These are phyloP conservation scores for Aurantiochytrium sp. DNA, from an alignment of 108 stramenopile genomes.

Conservation along the genomic window DNA sequence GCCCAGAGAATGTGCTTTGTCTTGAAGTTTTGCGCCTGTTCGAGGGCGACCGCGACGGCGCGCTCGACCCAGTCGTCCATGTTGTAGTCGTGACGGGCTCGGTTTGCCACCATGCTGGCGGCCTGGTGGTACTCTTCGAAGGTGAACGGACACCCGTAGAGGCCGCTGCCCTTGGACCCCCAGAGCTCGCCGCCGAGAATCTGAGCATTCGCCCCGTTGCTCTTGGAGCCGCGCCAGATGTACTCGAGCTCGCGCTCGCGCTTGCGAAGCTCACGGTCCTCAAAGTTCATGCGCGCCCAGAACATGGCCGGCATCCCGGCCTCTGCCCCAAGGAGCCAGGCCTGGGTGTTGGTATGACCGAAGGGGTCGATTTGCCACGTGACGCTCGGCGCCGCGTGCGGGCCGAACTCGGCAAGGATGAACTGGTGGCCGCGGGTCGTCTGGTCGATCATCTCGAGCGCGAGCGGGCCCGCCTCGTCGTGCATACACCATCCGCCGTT, in stretches of 20 bases:
- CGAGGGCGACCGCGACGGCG: neutral
- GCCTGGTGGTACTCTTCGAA: conserved; percentile 66
- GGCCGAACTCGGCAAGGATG: conserved; percentile 70
- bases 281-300: conserved; percentile 89
- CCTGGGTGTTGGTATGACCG: conserved; percentile 88
- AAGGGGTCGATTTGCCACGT: conserved; percentile 97
- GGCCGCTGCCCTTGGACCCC: conserved; percentile 37
- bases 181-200: conserved; percentile 79
- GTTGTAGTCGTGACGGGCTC: conserved; percentile 5
- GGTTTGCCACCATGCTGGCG: conserved; percentile 52
- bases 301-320: conserved; percentile 85
- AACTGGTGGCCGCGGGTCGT: conserved; percentile 86
- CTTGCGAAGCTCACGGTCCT: conserved; percentile 73
- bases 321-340: conserved; percentile 66
- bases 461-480: conserved; percentile 86
- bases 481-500: conserved; percentile 99
- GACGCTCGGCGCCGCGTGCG: conserved; percentile 66
- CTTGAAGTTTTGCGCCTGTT: neutral
- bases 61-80: conserved; percentile 10
- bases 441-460: conserved; percentile 92
- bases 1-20: conserved; percentile 23
- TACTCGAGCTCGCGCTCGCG: conserved; percentile 34
- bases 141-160: conserved; percentile 71
- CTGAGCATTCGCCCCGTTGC: conserved; percentile 41
- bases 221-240: conserved; percentile 36